These are phyloP conservation scores for Aspergillus novofumigatus DNA, from an alignment of 2,329 filamentous ascomycete genomes.

Conservation along the genomic window DNA sequence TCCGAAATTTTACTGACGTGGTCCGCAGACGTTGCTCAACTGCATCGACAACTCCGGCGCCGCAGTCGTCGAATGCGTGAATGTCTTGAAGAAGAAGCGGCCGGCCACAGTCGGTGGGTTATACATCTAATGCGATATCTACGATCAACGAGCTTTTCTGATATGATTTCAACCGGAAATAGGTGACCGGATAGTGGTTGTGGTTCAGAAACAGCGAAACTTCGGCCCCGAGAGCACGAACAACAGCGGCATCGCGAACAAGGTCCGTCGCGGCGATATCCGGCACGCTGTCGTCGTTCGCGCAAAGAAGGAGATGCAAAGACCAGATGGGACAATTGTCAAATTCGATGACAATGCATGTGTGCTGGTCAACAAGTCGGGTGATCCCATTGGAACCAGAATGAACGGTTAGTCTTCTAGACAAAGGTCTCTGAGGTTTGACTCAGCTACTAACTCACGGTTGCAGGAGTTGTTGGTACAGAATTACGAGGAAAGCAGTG, in stretches of 20 bases:
- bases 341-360: constrained; percentile 98
- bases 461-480: constrained; percentile 72
- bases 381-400: constrained; percentile 89
- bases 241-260: constrained; percentile 74
- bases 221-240: constrained; percentile 68
- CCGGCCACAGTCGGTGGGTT: constrained; percentile 75
- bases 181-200: constrained; percentile 96
- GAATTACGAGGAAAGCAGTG: constrained; percentile 91
- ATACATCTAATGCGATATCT: neutral
- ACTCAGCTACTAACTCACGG: constrained; percentile 14
- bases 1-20: constrained; percentile 11
- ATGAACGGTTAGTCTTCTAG: constrained; percentile 62
- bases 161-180: neutral
- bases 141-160: neutral
- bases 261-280: constrained; percentile 94
- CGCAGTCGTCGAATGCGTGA: constrained; percentile 92
- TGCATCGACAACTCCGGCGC: constrained; percentile 99
- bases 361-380: constrained; percentile 93
- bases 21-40: constrained; percentile 80
- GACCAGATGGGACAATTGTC: constrained; percentile 83
- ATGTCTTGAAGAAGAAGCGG: constrained; percentile 86
- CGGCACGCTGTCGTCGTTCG: constrained; percentile 93
- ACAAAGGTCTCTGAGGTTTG: neutral
- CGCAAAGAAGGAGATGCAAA: constrained; percentile 79
- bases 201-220: constrained; percentile 91